Evolutionary conservation across 2,329 filamentous ascomycete genomes (phyloP), one percentile per base, ranked within the genome.

Genomic region (Chaetomiaceae sp.): DNA sequence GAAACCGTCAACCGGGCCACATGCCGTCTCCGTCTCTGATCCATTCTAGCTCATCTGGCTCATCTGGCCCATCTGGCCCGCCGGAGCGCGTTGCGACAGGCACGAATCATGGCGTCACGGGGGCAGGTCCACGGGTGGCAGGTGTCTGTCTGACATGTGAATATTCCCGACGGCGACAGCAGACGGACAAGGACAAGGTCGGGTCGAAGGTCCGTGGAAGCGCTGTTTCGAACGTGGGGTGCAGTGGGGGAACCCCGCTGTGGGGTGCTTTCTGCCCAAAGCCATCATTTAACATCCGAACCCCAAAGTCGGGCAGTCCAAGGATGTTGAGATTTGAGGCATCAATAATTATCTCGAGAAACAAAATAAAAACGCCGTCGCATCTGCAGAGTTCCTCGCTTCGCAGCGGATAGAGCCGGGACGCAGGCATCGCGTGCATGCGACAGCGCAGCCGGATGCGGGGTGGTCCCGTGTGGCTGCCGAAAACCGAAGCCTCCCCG

Each of bases 61-160:
- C n/a, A n/a, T 44, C 27, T 37, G 27, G 31, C 42, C 42, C 34
- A 17, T 30, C 20, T 44, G 44, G 46, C 25, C 37, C 44, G 43
- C 46, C 21, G 47, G 20, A 48, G 39, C 46, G 41, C 33, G 31
- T 17, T 43, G 48, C 25, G 35, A 39, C 44, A 41, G 50, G 47
- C 56, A 56, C 50, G 56, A 55, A 51, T 58, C 56, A 56, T 56
- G 54, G 49, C 52, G 54, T 58, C 56, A 58, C 53, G 55, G 51
- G 51, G 48, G 37, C 34, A 19, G 33, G 8, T 10, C 6, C 25
- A 27, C 25, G 25, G 12, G 12, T 12, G 25, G 25, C 6, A 12
- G 6, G 12, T 5, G 12, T 33, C 9, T 10, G 6, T 48, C 43
- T 56, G 54, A 52, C 54, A 56, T 56, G 54, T 56, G 54, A 56